Evolutionary conservation across 2,329 filamentous ascomycete species (phyloP), one percentile per base, ranked within the genome.

Genomic region (Ilyonectria destructans): DNA sequence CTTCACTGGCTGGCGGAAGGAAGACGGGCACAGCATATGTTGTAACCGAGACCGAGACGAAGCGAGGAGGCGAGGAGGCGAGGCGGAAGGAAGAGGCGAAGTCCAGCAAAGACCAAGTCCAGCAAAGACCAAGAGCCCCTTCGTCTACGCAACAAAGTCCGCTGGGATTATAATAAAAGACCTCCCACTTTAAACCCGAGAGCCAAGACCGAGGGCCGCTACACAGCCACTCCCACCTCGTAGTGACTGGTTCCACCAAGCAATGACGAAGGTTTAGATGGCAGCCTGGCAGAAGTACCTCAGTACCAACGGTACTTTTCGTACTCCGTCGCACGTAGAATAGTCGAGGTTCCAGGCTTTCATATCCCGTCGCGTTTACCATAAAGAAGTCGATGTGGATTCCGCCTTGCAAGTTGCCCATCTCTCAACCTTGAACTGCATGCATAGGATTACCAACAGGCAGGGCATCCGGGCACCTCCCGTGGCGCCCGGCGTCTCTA

Each of bases 171-270:
- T 9, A 33, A 33, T 37, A 51, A 29, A 31, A 26, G 10, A n/a
- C 31, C 21, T 51, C 46, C 26, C 46, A 45, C 19, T 58, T 45
- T 26, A 19, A 49, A 48, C 26, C 54, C 55, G 56, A 58, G 51
- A 65, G 65, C 65, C 61, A 68, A 68, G 56, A 61, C 61, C 51
- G 61, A 54, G 19, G 54, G 23, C 52, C 37, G 51, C 19, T 65
- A 57, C 65, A 68, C 65, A 61, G 65, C 65, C 65, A 65, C 65
- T 60, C 19, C 61, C n/a, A 33, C 51, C 51, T 59, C 57, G 33
- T 60, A 56, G 51, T 65, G 61, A 60, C 37, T 54, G 31, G 35
- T 52, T 43, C 58, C 55, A 54, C 54, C 43, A 55, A 33, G 43
- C 31, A 52, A 12, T 35, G 49, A 31, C 49, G 31, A 54, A 21